Percentiles rank a stretch among this genome's conserved stretches.
Evolutionary conservation across 208 protist genomes (phyloP).

Genomic region (Leishmania major): DNA sequence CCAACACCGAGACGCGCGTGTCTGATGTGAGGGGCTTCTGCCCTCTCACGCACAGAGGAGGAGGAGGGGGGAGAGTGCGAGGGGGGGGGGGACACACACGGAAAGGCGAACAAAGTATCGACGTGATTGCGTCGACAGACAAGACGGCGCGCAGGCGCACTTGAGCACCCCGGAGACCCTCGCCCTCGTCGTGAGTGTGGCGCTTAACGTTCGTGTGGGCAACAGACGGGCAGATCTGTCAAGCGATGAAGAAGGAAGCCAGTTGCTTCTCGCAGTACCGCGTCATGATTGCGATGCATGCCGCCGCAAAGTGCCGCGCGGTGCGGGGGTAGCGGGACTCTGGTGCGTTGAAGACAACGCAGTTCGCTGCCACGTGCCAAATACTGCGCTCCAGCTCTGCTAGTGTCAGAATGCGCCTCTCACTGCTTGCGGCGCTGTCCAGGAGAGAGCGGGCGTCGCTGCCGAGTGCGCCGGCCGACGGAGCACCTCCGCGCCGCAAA

Average conservation of each 20-base stretch:
- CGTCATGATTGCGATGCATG: conserved; percentile 59
- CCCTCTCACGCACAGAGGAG: background rate
- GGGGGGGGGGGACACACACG: background rate
- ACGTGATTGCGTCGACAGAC: background rate
- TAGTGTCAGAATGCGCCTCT: conserved; percentile 45
- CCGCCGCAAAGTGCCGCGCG: conserved; percentile 56
- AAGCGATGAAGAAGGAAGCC: conserved; percentile 5
- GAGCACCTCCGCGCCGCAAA: conserved; percentile 3
- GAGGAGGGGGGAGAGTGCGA: background rate
- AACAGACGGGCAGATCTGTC: background rate
- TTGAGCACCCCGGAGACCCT: background rate
- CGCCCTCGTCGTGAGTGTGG: background rate
- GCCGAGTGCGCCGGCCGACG: background rate
- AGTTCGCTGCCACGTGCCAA: conserved; percentile 86
- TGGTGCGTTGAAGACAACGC: conserved; percentile 83
- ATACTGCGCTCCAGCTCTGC: conserved; percentile 73
- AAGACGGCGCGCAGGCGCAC: background rate
- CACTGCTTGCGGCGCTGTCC: conserved; percentile 19
- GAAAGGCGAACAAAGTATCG: background rate
- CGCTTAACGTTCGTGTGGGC: background rate
- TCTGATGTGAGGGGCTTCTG: background rate
- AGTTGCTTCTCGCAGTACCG: conserved; percentile 74
- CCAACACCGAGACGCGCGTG: background rate
- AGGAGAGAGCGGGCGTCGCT: conserved; percentile 1
- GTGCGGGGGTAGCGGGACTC: conserved; percentile 75